A percentile compares a stretch with the other conserved stretches of the same genome.
These are phyloP conservation scores for Scalesia atractyloides DNA, from an alignment of 129 eudicot genomes.

Conservation along the genomic window DNA sequence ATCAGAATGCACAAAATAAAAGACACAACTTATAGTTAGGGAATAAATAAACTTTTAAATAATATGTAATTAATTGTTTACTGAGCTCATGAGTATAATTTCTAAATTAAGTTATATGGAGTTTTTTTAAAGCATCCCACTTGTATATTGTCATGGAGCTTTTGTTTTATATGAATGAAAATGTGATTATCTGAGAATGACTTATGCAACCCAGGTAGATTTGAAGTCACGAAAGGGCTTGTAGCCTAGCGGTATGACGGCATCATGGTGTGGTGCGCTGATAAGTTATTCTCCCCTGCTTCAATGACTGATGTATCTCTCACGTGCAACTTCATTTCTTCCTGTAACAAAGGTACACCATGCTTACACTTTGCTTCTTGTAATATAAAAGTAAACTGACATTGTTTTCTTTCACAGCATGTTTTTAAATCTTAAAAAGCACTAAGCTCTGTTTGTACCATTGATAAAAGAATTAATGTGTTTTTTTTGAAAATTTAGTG, in stretches of 20 bases:
- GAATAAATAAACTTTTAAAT: neutral
- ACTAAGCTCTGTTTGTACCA: neutral
- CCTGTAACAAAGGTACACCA: constrained; percentile 87
- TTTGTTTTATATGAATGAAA: constrained; percentile 13
- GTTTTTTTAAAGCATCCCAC: neutral
- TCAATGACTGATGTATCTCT: constrained; percentile 92
- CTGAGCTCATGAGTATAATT: neutral
- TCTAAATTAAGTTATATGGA: neutral
- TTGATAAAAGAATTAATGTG: neutral
- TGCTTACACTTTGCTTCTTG: neutral
- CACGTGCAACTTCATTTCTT: constrained; percentile 95
- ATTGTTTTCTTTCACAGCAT: neutral
- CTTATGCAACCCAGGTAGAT: neutral
- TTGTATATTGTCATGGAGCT: neutral
- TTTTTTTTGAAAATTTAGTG: too few relatives aligned
- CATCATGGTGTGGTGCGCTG: too few relatives aligned
- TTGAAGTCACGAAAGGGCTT: too few relatives aligned
- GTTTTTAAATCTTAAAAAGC: neutral
- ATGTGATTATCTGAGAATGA: neutral
- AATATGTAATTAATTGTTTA: neutral
- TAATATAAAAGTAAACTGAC: neutral
- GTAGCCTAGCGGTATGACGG: too few relatives aligned
- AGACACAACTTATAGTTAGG: neutral
- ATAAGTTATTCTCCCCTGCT: too few relatives aligned
- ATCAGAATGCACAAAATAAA: neutral